Conservation (phyloP, 805 yeast species). For the Cyberlindnera mississippiensis region DNA sequence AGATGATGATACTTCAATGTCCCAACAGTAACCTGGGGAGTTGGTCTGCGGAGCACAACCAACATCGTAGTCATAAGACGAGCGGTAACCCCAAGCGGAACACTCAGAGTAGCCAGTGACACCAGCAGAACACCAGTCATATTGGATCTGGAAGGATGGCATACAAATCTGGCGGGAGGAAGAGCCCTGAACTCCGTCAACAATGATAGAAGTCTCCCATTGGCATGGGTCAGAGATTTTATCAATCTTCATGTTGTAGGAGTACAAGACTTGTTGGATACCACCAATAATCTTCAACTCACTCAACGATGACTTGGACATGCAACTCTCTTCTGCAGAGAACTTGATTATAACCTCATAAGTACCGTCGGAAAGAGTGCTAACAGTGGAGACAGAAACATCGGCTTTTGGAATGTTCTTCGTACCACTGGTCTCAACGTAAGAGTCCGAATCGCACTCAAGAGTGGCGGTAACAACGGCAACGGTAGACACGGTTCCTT, state of each 20-base stretch:
- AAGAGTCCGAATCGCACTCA: not conserved
- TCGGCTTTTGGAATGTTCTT: conserved; percentile 10
- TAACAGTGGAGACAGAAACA: conserved; percentile 11
- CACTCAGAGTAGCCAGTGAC: conserved; percentile 2
- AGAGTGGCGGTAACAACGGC: not conserved
- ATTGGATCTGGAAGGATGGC: conserved; percentile 14
- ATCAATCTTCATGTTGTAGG: conserved; percentile 8
- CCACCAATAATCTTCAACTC: conserved; percentile 17
- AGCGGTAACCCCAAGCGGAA: not conserved
- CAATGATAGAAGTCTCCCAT: conserved; percentile 9
- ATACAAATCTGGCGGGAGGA: conserved; percentile 4
- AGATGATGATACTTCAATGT: not conserved
- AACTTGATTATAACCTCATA: conserved; percentile 13
- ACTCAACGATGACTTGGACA: conserved; percentile 8
- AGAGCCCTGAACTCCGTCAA: conserved; percentile 1
- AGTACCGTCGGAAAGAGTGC: conserved; percentile 2
- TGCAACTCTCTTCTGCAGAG: conserved; percentile 3
- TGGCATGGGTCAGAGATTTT: conserved; percentile 9
- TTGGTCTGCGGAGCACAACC: not conserved
- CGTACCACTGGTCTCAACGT: not conserved
- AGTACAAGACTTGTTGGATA: conserved; percentile 5
- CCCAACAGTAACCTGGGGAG: conserved; percentile 2
- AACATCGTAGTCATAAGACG: conserved; percentile 1
- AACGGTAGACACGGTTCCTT: not conserved
- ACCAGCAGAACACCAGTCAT: conserved; percentile 15